These are phyloP conservation scores for Fabrea salina DNA, from an alignment of 169 alveolate genomes.

Conservation along the genomic window DNA sequence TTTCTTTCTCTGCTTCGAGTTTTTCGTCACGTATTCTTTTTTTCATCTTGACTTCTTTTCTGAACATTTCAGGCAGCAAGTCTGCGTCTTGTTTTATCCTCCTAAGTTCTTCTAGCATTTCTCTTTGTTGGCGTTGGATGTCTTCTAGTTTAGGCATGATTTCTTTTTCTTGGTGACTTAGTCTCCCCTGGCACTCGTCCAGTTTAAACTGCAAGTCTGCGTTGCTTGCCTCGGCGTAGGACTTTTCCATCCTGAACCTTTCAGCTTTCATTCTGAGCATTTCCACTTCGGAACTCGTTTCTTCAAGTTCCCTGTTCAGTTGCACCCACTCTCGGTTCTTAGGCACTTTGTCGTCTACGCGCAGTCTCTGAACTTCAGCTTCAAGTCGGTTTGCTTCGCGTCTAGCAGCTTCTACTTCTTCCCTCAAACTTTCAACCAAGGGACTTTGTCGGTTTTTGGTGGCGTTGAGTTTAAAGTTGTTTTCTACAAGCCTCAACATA, in stretches of 20 bases:
- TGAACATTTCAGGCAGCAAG: constrained; percentile 20
- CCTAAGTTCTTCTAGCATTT: neutral
- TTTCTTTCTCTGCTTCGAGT: constrained; percentile 15
- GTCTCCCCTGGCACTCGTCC: neutral
- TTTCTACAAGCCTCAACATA: neutral
- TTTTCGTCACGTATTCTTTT: constrained; percentile 22
- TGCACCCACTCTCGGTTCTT: constrained; percentile 11
- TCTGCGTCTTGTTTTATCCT: constrained; percentile 32
- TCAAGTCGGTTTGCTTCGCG: neutral
- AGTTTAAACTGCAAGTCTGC: neutral
- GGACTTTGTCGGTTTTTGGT: neutral
- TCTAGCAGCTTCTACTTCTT: constrained; percentile 15
- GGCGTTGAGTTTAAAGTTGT: constrained; percentile 3
- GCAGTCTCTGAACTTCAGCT: neutral
- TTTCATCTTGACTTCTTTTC: constrained; percentile 21
- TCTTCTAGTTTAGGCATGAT: constrained; percentile 11
- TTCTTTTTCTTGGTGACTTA: neutral
- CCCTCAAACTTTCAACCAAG: neutral
- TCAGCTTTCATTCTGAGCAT: neutral
- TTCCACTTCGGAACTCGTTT: neutral
- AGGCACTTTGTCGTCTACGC: neutral
- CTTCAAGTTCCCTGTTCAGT: neutral
- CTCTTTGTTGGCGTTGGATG: neutral
- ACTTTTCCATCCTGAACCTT: constrained; percentile 24
- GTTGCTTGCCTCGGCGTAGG: neutral